Base-by-base conservation (phyloP, 768 basidiomycete genomes). In the Russula emetica region DNA sequence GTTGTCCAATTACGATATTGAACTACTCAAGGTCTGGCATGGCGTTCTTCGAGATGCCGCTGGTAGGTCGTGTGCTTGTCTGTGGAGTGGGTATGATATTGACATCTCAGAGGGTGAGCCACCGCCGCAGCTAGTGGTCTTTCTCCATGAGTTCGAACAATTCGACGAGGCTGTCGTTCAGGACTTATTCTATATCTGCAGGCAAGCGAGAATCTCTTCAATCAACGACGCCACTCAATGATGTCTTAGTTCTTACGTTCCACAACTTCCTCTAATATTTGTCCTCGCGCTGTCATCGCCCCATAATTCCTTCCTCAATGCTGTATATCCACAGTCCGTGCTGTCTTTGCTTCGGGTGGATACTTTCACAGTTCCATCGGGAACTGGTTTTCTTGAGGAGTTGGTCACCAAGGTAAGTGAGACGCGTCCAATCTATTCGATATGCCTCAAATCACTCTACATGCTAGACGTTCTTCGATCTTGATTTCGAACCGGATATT, bases 141-240 rank as follows among this genome's bases (percentile, higher is more conserved):
- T 91, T 14, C 69, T 92, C 24, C 87, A 90, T 61, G 85, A 88
- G 61, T 90, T 92, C 66, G 90, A 92, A 69, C 83, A 85, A 70
- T 82, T 88, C 55, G 87, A 89, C 60, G 74, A 82, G 0, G 59
- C 66, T 2, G 78, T 91, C 2, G 72, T 92, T 54, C 83, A 86
- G 69, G 88, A 92, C 68, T 69, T 90, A 20, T 82, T 90, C 47
- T 80, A 86, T 58, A 85, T 91, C 40, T 88, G 82, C 77, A 88
- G 86, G 89, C 85, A 65, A 34, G 71, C 54, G 16, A 34, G 38
- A 14, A 40, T 50, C n/a, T 24, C 28, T 50, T 3, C 1, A 16
- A 28, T 36, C 7, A 30, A 32, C 24, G 26, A 58, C n/a, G 18
- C 53, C 42, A 44, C 36, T 51, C 44, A 47, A 8, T 22, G n/a